Percentiles rank a stretch among this genome's conserved stretches.
phyloP scores from a whole-genome alignment of 108 stramenopile genomes.

The Pelagomonas calceolata region DNA sequence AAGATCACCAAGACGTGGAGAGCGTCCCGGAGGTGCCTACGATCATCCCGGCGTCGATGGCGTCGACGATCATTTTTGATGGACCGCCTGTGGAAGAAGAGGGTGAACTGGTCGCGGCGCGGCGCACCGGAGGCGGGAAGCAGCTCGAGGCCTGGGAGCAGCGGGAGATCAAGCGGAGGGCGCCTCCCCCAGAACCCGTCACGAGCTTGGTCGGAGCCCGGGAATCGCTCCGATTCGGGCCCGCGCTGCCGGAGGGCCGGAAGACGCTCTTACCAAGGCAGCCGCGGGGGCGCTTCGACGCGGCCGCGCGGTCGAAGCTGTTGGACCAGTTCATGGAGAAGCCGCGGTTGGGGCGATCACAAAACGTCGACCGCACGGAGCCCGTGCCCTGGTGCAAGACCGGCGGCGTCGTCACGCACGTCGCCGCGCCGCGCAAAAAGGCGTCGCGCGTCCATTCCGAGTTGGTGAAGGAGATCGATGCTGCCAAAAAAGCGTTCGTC shows the following conservation, averaged over 20 bases:
- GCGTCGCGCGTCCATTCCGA: not conserved
- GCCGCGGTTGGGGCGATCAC: not conserved
- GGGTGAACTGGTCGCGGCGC: slow-evolving; percentile 12
- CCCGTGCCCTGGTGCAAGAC: slow-evolving; percentile 29
- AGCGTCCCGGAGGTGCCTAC: no score
- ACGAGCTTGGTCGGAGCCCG: slow-evolving; percentile 17
- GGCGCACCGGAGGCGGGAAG: no score
- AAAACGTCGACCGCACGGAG: slow-evolving; percentile 20
- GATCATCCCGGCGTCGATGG: no score
- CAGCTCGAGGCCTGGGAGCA: no score
- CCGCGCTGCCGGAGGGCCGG: slow-evolving; percentile 10
- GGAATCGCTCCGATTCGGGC: slow-evolving; percentile 16
- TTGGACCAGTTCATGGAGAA: not conserved
- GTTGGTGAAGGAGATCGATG: not conserved
- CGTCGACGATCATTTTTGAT: no score
- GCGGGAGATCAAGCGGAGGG: no score
- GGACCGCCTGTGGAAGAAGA: slow-evolving; percentile 13
- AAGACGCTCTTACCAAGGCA: slow-evolving; percentile 14
- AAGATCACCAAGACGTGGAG: no score
- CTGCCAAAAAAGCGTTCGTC: not conserved
- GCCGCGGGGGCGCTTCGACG: slow-evolving; percentile 17
- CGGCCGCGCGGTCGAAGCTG: slow-evolving; percentile 8
- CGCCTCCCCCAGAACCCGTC: slow-evolving; percentile 5
- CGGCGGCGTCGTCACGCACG: slow-evolving; percentile 22
- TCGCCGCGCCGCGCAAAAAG: not conserved